Evolutionary conservation across 371 early-diverging fungal species (phyloP).

Genomic region (Mortierella sp.): DNA sequence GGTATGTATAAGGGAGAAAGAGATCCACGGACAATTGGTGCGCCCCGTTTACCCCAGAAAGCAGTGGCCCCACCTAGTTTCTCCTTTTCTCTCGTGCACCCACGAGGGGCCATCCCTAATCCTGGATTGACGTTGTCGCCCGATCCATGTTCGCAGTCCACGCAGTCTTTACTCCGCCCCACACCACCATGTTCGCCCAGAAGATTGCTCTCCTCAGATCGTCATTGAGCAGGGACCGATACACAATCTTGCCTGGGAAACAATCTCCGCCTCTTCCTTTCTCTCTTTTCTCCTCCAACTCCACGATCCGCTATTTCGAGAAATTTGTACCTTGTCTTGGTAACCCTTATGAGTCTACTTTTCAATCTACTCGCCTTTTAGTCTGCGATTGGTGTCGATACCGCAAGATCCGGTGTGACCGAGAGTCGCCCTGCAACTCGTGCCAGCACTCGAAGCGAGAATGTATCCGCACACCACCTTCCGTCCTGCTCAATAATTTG

Average conservation of each 20-base stretch:
- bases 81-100: neutral
- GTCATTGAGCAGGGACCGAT: too few relatives aligned
- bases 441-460: slow-evolving; percentile 53
- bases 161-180: too few relatives aligned
- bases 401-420: slow-evolving; percentile 51
- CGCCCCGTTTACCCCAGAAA: neutral
- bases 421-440: slow-evolving; percentile 52
- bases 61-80: too few relatives aligned
- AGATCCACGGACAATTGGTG: too few relatives aligned
- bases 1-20: slow-evolving; percentile 17
- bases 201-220: too few relatives aligned
- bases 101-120: too few relatives aligned
- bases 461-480: slow-evolving; percentile 48
- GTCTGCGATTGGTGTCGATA: slow-evolving; percentile 54
- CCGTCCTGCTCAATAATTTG: slow-evolving; percentile 25
- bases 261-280: neutral
- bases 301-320: neutral
- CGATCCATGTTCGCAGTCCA: neutral
- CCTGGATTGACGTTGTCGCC: neutral
- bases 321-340: neutral
- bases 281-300: neutral
- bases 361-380: neutral
- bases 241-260: too few relatives aligned
- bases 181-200: too few relatives aligned
- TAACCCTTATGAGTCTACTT: neutral